Base-by-base conservation (phyloP, 257 asterid species). In the Prunella vulgaris region DNA sequence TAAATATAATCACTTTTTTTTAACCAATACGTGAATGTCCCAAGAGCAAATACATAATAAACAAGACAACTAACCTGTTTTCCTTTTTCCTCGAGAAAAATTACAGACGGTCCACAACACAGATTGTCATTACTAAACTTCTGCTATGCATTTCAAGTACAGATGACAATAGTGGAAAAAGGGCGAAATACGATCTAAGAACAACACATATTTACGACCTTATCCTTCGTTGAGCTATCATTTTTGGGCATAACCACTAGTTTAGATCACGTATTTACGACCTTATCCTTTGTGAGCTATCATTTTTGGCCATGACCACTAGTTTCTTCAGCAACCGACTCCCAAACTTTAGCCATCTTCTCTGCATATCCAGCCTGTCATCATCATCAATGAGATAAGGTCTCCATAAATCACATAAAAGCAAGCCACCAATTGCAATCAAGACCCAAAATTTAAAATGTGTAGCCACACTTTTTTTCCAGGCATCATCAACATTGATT, bases 281-380 rank as follows among this genome's bases (percentile, higher is more conserved):
- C 51, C 73, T 49, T 32, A 63, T 44, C 58, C 66, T 76, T 25
- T 64, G 17, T 46, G 15, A 71, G 59, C 70, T 48, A 66, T 76
- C 77, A 64, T 49, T 56, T 73, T 74, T 76, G 85, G 15, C 18
- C 83, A 65, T 85, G 86, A 76, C 75, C 83, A 64, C 90, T 82
- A 49, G 99, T 87, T 93, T 93, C 95, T 71, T 87, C 86, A 15
- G 96, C 96, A 69, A 93, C 96, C 4, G 84, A 73, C 66, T 84
- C 92, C 97, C 99, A 93, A 58, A 91, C 95, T 12, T 52, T 80
- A 7, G 95, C 95, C 89, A 89, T 89, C 88, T 92, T 89, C 82
- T 92, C 96, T 28, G 97, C 96, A 77, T 92, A 92, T 66, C 97
- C 97, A 38, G 88, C 96, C 97, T 92, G 95, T 49, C 25, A 76